Base-by-base conservation (phyloP, 495 filamentous ascomycete species). In the Penicillium cinerascens region DNA sequence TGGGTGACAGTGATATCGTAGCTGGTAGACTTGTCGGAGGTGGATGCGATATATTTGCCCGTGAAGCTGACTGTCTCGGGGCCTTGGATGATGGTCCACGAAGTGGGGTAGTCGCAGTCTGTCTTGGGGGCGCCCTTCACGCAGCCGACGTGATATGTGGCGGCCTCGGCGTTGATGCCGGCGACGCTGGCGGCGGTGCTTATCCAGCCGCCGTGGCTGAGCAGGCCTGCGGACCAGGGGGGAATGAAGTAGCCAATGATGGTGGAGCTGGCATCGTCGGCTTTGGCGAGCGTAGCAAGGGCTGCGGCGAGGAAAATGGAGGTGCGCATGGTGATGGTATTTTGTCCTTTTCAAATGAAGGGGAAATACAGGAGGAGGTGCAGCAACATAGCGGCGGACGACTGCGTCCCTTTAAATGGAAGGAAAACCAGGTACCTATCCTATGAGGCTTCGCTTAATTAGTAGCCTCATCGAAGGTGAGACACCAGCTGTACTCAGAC, bases 131-230 rank as follows among this genome's bases (percentile, higher is more conserved):
- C 60, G 35, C 44, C 52, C 15, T 51, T 45, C 5, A 50, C 9
- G 36, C 60, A 63, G 35, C 51, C 47, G 21, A 63, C 50, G 17
- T 60, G 57, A 50, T 63, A 63, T n/a, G 57, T 63, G 7, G 60
- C 38, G n/a, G 50, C 47, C 1, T 43, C 15, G 17, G 53, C 18
- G 6, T 63, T 60, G 42, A 60, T 43, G 13, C 15, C 38, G 13
- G 44, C 57, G 10, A 60, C 6, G 16, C 60, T 63, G 53, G 60
- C 60, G n/a, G 53, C 60, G 1, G 41, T 51, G 42, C 56, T 63
- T 40, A 42, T 49, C 46, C 42, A 50, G 11, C 29, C 47, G 39
- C 51, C 55, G 11, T 40, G 25, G 6, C 36, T 4, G 17, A 45
- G 49, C 1, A 49, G 7, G 2, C 3, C 22, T 0, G 17, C 41